Base-by-base conservation (phyloP, 345 rosid species). In the Hibiscus trionum region DNA sequence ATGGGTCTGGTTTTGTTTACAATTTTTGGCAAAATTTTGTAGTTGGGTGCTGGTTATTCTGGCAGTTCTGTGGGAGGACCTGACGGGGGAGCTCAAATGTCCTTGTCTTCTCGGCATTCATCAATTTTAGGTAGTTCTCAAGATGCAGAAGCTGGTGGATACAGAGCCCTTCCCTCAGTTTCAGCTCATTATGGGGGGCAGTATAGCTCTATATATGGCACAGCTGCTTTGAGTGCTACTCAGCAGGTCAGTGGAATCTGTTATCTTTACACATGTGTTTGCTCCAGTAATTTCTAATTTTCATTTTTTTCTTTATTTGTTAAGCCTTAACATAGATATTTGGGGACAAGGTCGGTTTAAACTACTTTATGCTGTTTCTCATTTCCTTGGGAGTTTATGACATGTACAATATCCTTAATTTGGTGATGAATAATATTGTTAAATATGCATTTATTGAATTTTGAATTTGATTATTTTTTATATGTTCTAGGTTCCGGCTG, bases 181-280 rank as follows among this genome's bases (percentile, higher is more conserved):
- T 80, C 86, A 12, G 80, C 86, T 73, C 95, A 87, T 79, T 95
- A 88, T 29, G 93, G 92, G 50, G 88, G 89, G 4, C 92, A 84
- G 21, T 89, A 92, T 73, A 82, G 85, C 49, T 81, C 97, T 64
- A 66, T 86, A 50, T 95, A 92, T 81, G 88, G 90, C 24, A 79
- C 97, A 56, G 56, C 79, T 72, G 61, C 90, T 65, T 77, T 89
- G 66, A 83, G 84, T 47, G 88, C 83, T 70, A 74, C 88, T 78
- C 97, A 86, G 73, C 88, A 86, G 91, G 96, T 88, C 21, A 60
- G 75, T 75, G n/a, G 42, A 12, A 14, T 61, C 24, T 17, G 39
- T 7, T 69, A 39, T 9, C 15, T 56, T 70, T 56, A 24, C 46
- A 58, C 24, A 0, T 50, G 29, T 49, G 11, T 66, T 35, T 73